Evolutionary conservation across 306 rosid genomes (phyloP), one percentile per base, ranked within the genome.

Genomic region (Styphnolobium japonicum): DNA sequence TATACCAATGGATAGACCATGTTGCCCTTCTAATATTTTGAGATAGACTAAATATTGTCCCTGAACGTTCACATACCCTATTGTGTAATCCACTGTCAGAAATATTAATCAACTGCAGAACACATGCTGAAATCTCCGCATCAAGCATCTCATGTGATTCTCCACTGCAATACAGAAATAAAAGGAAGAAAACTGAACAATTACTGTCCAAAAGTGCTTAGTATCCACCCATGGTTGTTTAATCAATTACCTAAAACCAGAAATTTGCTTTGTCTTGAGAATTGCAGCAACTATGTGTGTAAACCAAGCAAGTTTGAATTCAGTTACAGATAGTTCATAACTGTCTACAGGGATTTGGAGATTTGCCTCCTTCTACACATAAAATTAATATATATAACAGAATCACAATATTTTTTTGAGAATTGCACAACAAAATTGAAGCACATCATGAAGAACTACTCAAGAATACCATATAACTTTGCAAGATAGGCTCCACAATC

Each of bases 261-360:
- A 68, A 76, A 69, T 52, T 68, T 85, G 81, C 22, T 73, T 85
- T 67, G 80, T 78, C 85, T 71, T 85, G 61, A 85, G 76, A 73
- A 85, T 82, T 43, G 88, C 84, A 58, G 88, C 86, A 73, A 74
- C 88, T 10, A 85, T 81, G 72, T 85, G 88, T 31, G 81, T 79
- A 64, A 85, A 81, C 88, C 86, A 85, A 73, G 88, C 82, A 67
- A 85, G 88, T 74, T 85, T 85, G 67, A 79, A 72, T 74, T 85
- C 88, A 4, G 67, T 78, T 49, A 82, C n/a, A 43, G 79, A 85
- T 39, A 85, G 69, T 34, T 68, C 81, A 53, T 33, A 78, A 72
- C 79, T 73, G 23, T 53, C 70, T 16, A 45, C 34, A 34, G 80
- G 73, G 53, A 63, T 29, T 82, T 73, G 84, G 8, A 21, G 71